These are phyloP conservation scores for Aspergillus sp. DNA, from an alignment of 2,329 filamentous ascomycete species.

Conservation along the genomic window DNA sequence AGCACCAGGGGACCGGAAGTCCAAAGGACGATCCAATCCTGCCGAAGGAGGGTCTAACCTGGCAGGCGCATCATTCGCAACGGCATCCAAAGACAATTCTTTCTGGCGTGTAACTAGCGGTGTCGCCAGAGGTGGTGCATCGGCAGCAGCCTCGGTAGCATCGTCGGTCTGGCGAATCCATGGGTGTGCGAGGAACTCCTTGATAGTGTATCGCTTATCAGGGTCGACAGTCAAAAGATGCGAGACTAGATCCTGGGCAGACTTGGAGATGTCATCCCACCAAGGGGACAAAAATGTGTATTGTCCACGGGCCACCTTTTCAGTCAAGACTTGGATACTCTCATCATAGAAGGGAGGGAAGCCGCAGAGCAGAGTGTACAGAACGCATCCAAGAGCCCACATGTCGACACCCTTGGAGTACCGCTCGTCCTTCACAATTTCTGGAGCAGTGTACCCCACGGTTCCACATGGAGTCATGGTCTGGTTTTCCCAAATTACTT, in stretches of 20 bases:
- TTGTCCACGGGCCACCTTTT: slow-evolving; percentile 94
- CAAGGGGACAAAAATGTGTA: slow-evolving; percentile 97
- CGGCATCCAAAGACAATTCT: slow-evolving; percentile 53
- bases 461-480: slow-evolving; percentile 99
- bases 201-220: slow-evolving; percentile 89
- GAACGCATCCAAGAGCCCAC: slow-evolving; percentile 95
- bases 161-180: slow-evolving; percentile 77
- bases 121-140: slow-evolving; percentile 68
- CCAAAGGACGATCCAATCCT: slow-evolving; percentile 63
- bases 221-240: slow-evolving; percentile 93
- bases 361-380: slow-evolving; percentile 94
- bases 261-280: slow-evolving; percentile 98
- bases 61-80: slow-evolving; percentile 40
- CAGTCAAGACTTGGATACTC: slow-evolving; percentile 91
- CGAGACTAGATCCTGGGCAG: slow-evolving; percentile 87
- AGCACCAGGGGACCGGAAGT: slow-evolving; percentile 92
- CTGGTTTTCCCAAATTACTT: slow-evolving; percentile 96
- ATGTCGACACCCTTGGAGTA: slow-evolving; percentile 99
- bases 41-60: slow-evolving; percentile 52
- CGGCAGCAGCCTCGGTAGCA: slow-evolving; percentile 60
- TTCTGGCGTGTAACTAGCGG: slow-evolving; percentile 57
- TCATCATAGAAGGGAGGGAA: slow-evolving; percentile 99
- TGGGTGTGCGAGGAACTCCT: slow-evolving; percentile 87
- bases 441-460: slow-evolving; percentile 94
- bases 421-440: slow-evolving; percentile 97